Evolutionary conservation across 2,329 filamentous ascomycete genomes (phyloP), one percentile per base, ranked within the genome.

Genomic region (Cladobotryum mycophilum): DNA sequence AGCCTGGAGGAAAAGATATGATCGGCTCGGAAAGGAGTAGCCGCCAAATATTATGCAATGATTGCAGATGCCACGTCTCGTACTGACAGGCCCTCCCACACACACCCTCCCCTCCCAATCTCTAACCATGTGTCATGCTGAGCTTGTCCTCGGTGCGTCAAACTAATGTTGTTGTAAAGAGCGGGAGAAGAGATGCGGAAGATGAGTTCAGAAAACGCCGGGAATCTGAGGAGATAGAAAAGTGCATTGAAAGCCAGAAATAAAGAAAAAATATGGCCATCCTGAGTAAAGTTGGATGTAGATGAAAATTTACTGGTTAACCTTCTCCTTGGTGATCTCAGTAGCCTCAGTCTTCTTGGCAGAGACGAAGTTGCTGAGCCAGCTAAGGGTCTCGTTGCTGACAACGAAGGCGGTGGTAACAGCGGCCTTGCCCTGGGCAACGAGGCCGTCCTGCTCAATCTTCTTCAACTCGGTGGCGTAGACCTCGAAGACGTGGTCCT

Each of bases 401-500:
- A 90, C 74, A 45, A 88, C 76, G 45, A 89, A 72, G 20, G 79
- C 78, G 13, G 86, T 88, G 47, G 79, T 80, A 56, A 89, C 72
- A 13, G 81, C 70, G 11, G 88, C 88, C 75, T 87, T 89, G 62
- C 84, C 79, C 53, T 79, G 78, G 3, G 82, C 79, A n/a, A 89
- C 71, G 35, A 85, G 64, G 42, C 82, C 81, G 33, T 84, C 78
- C 55, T 81, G 79, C 42, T 81, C 80, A 38, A 75, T 76, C 71
- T 82, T 84, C 73, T 84, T 84, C 57, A 74, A 72, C 69, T 86
- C 80, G 52, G 72, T 67, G 52, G 70, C 70, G 66, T 81, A 86
- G 52, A 81, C 70, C 48, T 71, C 67, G 49, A 79, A 62, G 53
- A 85, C 73, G 58, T 85, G 81, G 50, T 85, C 80, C 66, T 78